These are phyloP conservation scores for Naganishia vaughanmartiniae DNA, from an alignment of 768 basidiomycete species.

Conservation along the genomic window DNA sequence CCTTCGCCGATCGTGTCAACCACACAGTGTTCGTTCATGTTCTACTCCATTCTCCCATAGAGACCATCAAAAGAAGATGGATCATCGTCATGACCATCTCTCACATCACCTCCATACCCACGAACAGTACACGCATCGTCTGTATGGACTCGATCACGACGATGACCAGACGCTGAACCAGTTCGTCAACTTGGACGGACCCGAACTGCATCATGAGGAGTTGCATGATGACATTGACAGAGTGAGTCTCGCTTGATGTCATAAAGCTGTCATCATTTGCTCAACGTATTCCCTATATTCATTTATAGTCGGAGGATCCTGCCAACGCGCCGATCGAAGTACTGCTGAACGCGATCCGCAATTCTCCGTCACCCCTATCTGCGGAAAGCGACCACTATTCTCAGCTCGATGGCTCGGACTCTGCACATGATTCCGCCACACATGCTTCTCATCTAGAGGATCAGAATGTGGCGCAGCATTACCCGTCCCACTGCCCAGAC, in stretches of 20 bases:
- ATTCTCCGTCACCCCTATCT: constrained; percentile 13
- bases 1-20: constrained; percentile 11
- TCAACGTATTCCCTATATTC: neutral
- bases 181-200: constrained; percentile 21
- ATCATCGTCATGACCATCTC: constrained; percentile 22
- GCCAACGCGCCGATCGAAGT: constrained; percentile 17
- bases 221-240: constrained; percentile 5
- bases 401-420: neutral
- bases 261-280: neutral
- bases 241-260: constrained; percentile 2
- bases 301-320: constrained; percentile 1
- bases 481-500: neutral
- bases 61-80: neutral
- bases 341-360: constrained; percentile 15
- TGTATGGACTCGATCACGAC: constrained; percentile 1
- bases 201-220: constrained; percentile 6
- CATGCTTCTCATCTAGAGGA: neutral
- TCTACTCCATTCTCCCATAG: constrained; percentile 1
- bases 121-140: constrained; percentile 2
- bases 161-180: constrained; percentile 16
- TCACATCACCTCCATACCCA: constrained; percentile 8
- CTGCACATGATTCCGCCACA: neutral
- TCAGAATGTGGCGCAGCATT: neutral
- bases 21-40: constrained; percentile 10
- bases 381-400: constrained; percentile 18